Evolutionary conservation across 805 yeast species (phyloP), one percentile per base, ranked within the genome.

Genomic region (Groenewaldozyma salmanticensis): DNA sequence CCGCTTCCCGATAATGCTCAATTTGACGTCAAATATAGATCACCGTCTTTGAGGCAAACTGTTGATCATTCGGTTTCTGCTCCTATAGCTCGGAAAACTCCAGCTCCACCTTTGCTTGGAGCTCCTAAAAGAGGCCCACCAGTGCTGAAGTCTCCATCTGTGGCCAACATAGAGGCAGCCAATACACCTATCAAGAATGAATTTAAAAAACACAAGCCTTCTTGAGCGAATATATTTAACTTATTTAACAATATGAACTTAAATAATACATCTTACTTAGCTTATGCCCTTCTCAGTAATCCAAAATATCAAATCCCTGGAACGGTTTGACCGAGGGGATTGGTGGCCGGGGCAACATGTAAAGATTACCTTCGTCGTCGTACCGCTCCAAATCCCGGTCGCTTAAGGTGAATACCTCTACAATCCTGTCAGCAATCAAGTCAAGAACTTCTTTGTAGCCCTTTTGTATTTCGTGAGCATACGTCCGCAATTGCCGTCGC

Each of bases 331-430:
- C 72, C 9, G 52, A 60, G 1, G 95, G 95, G 19, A 70, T 67
- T 1, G 90, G 86, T 31, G 81, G 80, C 57, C 78, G 90, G 6
- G 83, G 84, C 27, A 84, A 70, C 46, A 75, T 68, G 52, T 85
- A 90, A 7, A 84, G 73, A 48, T 81, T 79, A 1, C 97, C 97
- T 46, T 84, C 75, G 31, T 88, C 96, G 58, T 88, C 90, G 42
- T 82, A 64, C 61, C 97, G 75, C 62, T 86, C 94, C 51, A 96
- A 72, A 53, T 88, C 96, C 50, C 75, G 75, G 52, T 86, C 95
- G 49, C 83, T 79, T 59, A 87, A 77, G 35, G 72, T 66, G 64
- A 82, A 90, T 19, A 92, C 83, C 60, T 88, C 96, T 15, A 59
- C 72, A 21, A 82, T 65, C 49, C 81, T 70, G n/a, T 69, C 77